Percentiles rank a stretch among this genome's conserved stretches.
Conservation (phyloP, 192 early-diverging fungal species). For the Backusella morwellensis region DNA sequence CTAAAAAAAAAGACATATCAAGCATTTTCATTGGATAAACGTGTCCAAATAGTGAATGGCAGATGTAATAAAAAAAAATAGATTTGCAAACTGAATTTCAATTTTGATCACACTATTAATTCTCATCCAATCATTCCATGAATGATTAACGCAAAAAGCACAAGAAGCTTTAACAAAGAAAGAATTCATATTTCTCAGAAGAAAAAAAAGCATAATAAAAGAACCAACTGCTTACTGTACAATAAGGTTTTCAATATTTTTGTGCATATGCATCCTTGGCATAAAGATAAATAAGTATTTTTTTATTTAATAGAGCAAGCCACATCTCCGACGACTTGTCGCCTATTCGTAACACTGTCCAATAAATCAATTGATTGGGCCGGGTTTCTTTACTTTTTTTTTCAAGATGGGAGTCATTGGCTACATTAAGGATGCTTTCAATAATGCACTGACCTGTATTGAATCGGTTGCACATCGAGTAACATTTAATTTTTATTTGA, state of each 20-base stretch:
- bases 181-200: too few species aligned
- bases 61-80: not conserved
- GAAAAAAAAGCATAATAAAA: not conserved
- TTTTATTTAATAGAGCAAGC: not conserved
- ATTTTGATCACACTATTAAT: not conserved
- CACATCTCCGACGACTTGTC: not conserved
- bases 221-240: not conserved
- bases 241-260: not conserved
- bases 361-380: not conserved
- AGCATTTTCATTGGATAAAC: not conserved
- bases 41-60: not conserved
- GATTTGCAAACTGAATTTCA: not conserved
- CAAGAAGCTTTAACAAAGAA: not conserved
- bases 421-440: not conserved
- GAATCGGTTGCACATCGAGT: not conserved
- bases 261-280: not conserved
- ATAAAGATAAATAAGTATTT: not conserved
- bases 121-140: not conserved
- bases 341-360: not conserved
- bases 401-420: not conserved
- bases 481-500: not conserved
- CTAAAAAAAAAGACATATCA: not conserved
- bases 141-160: not conserved
- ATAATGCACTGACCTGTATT: constrained; percentile 2
- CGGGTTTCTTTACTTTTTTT: not conserved